These are phyloP conservation scores for Kwoniella botswanensis DNA, from an alignment of 768 basidiomycete genomes.

Conservation along the genomic window DNA sequence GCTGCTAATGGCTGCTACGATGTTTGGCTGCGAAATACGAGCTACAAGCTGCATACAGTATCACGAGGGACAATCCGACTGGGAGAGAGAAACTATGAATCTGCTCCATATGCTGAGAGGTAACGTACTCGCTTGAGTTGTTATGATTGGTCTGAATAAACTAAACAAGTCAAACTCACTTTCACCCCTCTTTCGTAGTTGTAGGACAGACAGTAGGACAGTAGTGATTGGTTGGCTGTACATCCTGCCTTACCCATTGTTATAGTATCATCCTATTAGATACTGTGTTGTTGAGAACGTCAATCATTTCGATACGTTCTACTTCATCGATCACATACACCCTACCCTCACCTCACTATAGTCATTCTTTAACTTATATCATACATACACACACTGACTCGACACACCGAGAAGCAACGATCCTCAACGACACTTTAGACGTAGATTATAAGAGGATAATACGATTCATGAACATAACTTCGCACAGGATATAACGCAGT, in stretches of 20 bases:
- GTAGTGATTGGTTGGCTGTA: neutral
- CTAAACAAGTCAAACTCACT: neutral
- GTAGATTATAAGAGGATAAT: neutral
- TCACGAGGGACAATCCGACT: neutral
- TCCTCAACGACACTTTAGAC: neutral
- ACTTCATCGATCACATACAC: neutral
- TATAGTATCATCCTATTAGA: too few relatives aligned
- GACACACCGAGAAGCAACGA: constrained; percentile 23
- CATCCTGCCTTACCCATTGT: neutral
- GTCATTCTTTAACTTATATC: constrained; percentile 24
- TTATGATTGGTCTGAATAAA: constrained; percentile 12
- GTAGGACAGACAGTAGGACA: neutral
- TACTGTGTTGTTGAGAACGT: neutral
- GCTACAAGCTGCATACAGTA: neutral
- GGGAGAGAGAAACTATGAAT: too few relatives aligned
- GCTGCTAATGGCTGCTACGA: too few relatives aligned
- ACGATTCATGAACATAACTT: neutral
- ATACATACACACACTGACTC: constrained; percentile 20
- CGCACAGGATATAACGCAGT: neutral
- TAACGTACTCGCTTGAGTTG: neutral
- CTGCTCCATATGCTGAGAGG: neutral
- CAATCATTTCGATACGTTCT: neutral
- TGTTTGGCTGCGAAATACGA: neutral
- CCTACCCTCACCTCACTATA: constrained; percentile 14
- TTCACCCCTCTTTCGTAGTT: too few relatives aligned